A percentile compares a stretch with the other conserved stretches of the same genome.
Conservation (phyloP, 257 asterid genomes). For the Perilla frutescens region DNA sequence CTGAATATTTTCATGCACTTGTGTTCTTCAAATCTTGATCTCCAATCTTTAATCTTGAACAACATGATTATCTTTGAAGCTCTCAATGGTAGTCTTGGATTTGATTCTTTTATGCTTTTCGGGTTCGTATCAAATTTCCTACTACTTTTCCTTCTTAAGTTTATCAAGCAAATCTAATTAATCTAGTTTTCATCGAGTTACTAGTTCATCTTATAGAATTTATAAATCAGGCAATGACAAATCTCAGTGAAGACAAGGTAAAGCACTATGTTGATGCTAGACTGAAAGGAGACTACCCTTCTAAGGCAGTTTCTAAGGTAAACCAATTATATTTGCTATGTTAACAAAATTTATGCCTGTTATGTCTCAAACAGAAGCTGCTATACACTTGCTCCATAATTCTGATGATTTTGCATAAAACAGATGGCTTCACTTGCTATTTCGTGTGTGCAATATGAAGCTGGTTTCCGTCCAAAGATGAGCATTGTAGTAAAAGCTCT, state of each 20-base stretch:
- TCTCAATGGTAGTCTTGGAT: too few relatives aligned
- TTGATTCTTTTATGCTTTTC: too few relatives aligned
- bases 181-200: background rate
- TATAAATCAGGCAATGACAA: constrained; percentile 9
- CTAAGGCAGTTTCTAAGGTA: constrained; percentile 72
- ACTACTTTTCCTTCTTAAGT: background rate
- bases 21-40: too few relatives aligned
- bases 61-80: too few relatives aligned
- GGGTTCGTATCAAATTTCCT: too few relatives aligned
- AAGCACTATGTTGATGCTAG: constrained; percentile 61
- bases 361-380: background rate
- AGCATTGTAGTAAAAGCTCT: constrained; percentile 1
- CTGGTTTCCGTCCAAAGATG: constrained; percentile 7
- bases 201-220: background rate
- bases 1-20: too few relatives aligned
- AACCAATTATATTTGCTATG: constrained; percentile 6
- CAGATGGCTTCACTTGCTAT: constrained; percentile 25
- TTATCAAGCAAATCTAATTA: background rate
- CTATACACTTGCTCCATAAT: background rate
- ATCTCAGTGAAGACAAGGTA: constrained; percentile 49
- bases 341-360: background rate
- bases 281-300: constrained; percentile 58
- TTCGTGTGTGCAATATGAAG: constrained; percentile 20
- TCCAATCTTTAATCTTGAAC: too few relatives aligned
- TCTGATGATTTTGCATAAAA: background rate